Base-by-base conservation (phyloP, 257 asterid genomes). In the Ajuga chamaepitys region DNA sequence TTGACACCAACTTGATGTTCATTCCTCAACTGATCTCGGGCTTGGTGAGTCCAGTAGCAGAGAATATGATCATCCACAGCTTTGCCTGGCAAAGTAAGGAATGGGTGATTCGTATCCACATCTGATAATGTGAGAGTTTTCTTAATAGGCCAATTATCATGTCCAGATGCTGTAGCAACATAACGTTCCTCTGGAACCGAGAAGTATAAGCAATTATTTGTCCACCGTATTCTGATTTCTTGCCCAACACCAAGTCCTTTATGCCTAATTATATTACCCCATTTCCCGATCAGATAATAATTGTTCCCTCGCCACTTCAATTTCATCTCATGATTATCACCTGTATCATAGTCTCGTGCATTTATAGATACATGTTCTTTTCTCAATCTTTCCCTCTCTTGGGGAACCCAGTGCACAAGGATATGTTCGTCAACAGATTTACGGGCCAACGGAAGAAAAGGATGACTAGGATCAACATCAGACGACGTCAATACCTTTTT, bases 41-140 rank as follows among this genome's bases (percentile, higher is more conserved):
- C 77, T 72, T 70, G 81, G 53, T 67, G 80, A 12, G 81, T 34
- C 87, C 85, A 79, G 66, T 79, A 79, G 76, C 76, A 67, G 46
- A 82, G 85, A 58, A 82, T 77, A 22, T 82, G 87, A 52, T 82
- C 87, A 54, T 82, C 84, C 7, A 82, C 84, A 16, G 87, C 80
- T 78, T 78, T 82, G 7, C 87, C 85, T 3, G 87, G 82, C 64
- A 82, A 68, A 28, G 87, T 82, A 47, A 79, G 84, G 52, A 82
- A 82, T 7, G 87, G 87, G 24, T 82, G 87, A 64, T 82, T 82
- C 1, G 80, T 82, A 47, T 82, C 87, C 72, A 82, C 82, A 47
- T 82, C 87, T 3, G 87, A 82, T 62, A 79, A 68, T 0, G 87
- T 82, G 22, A 82, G 85, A 37, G 85, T 76, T 67, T 82, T 82